Evolutionary conservation across 169 alveolate species (phyloP), one percentile per base, ranked within the genome.

Genomic region (Plasmodium vivax): DNA sequence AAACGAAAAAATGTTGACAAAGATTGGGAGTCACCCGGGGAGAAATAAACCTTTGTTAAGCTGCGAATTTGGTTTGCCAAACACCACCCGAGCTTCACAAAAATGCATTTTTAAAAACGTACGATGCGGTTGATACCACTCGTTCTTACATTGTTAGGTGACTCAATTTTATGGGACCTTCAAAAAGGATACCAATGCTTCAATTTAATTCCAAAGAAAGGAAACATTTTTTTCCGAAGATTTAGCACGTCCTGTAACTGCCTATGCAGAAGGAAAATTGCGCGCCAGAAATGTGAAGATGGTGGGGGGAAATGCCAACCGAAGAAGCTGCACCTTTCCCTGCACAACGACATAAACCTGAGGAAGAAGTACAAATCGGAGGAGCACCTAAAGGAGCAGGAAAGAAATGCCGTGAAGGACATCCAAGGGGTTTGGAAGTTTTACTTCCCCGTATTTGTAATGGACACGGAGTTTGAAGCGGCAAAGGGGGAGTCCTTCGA

Each of bases 381-480:
- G 3, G 62, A 10, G 38, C 36, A 51, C 7, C 7, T 19, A 34
- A 43, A 87, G 68, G 87, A 87, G 23, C 75, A 77, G 43, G n/a
- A 4, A 54, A 73, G 51, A 90, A 43, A 80, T n/a, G 71, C 74
- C 36, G 30, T 74, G 6, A 92, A 92, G 58, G 95, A 92, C 71
- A 92, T 92, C 19, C 95, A 92, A 30, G 95, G 95, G 9, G 95
- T 92, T 32, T 92, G 95, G 95, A 92, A 92, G 62, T 92, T 92
- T 51, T 92, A 82, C 62, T 51, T 92, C 45, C 95, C 95, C 56
- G 16, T 82, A 30, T 82, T 34, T 92, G 62, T 92, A 82, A 81
- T 82, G 92, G 95, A 92, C 51, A 82, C 80, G 10, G 85, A 92
- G 56, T 92, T 81, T 73, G 92, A 82, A 82, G 79, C 32, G n/a